Percentiles rank a stretch among this genome's conserved stretches.
Evolutionary conservation across 306 rosid genomes (phyloP).

Genomic region (Hippophae tibetana): DNA sequence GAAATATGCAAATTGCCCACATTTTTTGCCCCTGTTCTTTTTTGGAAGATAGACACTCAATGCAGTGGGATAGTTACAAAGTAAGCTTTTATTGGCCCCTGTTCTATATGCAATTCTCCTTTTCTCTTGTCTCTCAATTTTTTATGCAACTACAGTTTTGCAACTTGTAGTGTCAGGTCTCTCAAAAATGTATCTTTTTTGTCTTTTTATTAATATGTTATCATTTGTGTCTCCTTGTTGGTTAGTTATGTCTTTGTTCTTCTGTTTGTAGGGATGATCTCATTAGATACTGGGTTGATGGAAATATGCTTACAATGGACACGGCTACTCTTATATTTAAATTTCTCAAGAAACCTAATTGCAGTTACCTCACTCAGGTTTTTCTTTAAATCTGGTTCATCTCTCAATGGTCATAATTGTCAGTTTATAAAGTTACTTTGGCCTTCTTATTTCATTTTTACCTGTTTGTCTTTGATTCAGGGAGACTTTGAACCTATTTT

Average conservation of each 20-base stretch:
- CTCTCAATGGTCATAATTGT: not conserved
- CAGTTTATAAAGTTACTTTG: not conserved
- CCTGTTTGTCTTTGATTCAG: slow-evolving; percentile 33
- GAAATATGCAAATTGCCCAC: not conserved
- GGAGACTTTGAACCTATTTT: slow-evolving; percentile 87
- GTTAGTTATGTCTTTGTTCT: not conserved
- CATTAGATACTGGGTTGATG: slow-evolving; percentile 71
- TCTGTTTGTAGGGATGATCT: slow-evolving; percentile 50
- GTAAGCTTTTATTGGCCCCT: not conserved
- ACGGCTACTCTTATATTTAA: slow-evolving; percentile 61
- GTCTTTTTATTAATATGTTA: too few relatives aligned
- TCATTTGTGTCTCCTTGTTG: not conserved
- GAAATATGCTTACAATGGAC: slow-evolving; percentile 77
- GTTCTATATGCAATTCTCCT: too few relatives aligned
- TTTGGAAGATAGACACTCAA: not conserved
- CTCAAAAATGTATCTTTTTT: too few relatives aligned
- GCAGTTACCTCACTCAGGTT: slow-evolving; percentile 79
- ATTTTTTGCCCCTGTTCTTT: not conserved
- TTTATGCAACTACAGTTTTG: too few relatives aligned
- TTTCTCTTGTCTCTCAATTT: too few relatives aligned
- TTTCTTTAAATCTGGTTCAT: slow-evolving; percentile 1
- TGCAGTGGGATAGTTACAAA: not conserved
- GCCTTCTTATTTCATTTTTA: slow-evolving; percentile 13
- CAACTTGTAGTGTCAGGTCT: too few relatives aligned
- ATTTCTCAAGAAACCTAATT: slow-evolving; percentile 72